Percentiles rank a stretch among this genome's conserved stretches.
These are phyloP conservation scores for Aspergillus hortae DNA, from an alignment of 2,329 filamentous ascomycete genomes.

Conservation along the genomic window DNA sequence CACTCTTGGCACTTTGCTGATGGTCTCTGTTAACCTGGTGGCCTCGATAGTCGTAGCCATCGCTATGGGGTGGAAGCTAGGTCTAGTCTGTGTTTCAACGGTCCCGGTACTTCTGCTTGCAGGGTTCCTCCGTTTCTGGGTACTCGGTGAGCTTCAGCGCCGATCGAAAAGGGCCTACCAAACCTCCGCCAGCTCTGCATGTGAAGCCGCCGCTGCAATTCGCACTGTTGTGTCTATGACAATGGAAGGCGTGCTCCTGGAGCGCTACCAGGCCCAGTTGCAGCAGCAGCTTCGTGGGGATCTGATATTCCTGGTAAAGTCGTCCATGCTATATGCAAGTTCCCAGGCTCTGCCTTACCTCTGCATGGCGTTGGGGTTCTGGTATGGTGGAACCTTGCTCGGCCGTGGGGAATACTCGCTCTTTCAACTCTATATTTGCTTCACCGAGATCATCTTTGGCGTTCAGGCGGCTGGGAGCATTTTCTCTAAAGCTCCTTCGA, in stretches of 20 bases:
- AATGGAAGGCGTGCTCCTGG: conserved; percentile 42
- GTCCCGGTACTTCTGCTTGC: conserved; percentile 36
- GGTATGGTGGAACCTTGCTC: conserved; percentile 64
- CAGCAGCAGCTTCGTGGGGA: conserved; percentile 19
- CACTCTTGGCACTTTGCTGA: conserved; percentile 75
- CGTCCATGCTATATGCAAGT: conserved; percentile 27
- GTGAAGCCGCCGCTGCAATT: conserved; percentile 50
- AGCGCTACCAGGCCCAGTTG: conserved; percentile 33
- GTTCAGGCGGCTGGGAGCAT: conserved; percentile 25
- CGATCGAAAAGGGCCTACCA: conserved; percentile 45
- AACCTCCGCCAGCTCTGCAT: conserved; percentile 47
- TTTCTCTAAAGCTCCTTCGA: conserved; percentile 30
- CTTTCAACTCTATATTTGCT: conserved; percentile 43
- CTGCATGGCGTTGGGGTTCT: conserved; percentile 52
- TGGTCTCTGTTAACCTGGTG: conserved; percentile 70
- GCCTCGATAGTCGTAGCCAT: conserved; percentile 63
- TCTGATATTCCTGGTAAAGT: conserved; percentile 17
- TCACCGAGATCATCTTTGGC: conserved; percentile 41
- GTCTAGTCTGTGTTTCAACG: conserved; percentile 58
- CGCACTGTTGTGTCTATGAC: conserved; percentile 50
- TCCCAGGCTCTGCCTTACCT: conserved; percentile 28
- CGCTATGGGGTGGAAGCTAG: conserved; percentile 76
- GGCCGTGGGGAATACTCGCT: conserved; percentile 43
- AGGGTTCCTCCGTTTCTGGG: conserved; percentile 42
- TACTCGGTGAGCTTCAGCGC: conserved; percentile 47